Conservation (phyloP, 2,329 filamentous ascomycete genomes). For the Aureobasidium uvarum region DNA sequence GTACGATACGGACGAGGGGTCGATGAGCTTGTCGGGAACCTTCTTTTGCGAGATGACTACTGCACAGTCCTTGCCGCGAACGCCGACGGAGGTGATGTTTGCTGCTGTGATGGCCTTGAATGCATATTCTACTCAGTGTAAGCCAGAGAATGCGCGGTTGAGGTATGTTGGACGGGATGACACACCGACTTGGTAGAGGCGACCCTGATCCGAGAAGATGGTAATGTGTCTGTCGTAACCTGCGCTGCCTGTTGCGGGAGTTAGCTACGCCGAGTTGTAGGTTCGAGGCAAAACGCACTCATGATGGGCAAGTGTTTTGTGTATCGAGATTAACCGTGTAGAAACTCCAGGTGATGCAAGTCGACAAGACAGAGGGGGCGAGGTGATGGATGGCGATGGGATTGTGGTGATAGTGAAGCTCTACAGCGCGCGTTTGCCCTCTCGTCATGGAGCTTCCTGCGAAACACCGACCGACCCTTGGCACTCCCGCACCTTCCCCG, state of each 20-base stretch:
- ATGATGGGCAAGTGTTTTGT: conserved; percentile 22
- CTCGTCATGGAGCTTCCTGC: conserved; percentile 22
- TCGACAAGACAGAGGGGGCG: background rate
- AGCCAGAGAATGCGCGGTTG: conserved; percentile 18
- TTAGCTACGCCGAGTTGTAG: background rate
- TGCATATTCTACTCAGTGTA: conserved; percentile 78
- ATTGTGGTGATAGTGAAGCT: conserved; percentile 23
- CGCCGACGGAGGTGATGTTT: conserved; percentile 96
- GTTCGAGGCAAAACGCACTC: conserved; percentile 4
- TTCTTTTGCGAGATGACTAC: conserved; percentile 99
- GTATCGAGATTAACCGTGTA: background rate
- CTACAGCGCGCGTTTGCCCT: conserved; percentile 20
- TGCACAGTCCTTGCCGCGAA: conserved; percentile 94
- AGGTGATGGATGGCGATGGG: conserved; percentile 12
- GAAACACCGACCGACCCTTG: conserved; percentile 12
- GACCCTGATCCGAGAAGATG: conserved; percentile 98
- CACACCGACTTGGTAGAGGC: conserved; percentile 99
- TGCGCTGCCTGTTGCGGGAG: conserved; percentile 62
- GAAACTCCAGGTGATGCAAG: background rate
- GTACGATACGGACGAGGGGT: conserved; percentile 93
- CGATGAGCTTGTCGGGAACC: conserved; percentile 98
- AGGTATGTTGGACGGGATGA: conserved; percentile 33
- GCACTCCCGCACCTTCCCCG: conserved; percentile 20
- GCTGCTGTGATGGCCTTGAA: conserved; percentile 99
- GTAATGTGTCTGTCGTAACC: conserved; percentile 99